Conservation (phyloP, 2,329 filamentous ascomycete genomes). For the Falciphora oryzae region DNA sequence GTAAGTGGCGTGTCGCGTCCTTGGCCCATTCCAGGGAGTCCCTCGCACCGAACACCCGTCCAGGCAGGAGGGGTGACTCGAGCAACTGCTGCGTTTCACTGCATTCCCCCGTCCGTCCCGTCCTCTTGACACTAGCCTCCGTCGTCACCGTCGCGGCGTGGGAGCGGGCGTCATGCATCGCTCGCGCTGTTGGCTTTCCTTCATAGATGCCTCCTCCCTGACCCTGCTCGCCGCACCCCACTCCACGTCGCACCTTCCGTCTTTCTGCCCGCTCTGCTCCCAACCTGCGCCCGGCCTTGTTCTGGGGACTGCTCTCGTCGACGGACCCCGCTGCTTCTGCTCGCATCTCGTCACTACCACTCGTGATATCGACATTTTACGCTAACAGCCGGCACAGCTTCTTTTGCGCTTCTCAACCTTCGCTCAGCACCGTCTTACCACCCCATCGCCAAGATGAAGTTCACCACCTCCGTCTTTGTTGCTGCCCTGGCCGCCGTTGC, state of each 20-base stretch:
- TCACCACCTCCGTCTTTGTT: conserved; percentile 26
- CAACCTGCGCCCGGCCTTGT: not conserved
- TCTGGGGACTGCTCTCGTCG: not conserved
- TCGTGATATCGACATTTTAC: conserved; percentile 3
- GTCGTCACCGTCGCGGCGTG: not conserved
- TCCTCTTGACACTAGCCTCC: not conserved
- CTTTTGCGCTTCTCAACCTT: conserved; percentile 4
- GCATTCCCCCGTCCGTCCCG: not conserved
- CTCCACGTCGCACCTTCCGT: not conserved
- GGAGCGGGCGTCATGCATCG: not conserved
- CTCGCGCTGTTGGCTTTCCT: not conserved
- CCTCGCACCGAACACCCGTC: no score
- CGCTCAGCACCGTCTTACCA: conserved; percentile 15
- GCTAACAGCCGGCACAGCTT: conserved; percentile 11
- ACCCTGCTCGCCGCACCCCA: not conserved
- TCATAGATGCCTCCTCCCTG: no score
- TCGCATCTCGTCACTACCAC: not conserved
- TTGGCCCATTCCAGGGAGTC: not conserved
- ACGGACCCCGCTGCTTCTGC: not conserved
- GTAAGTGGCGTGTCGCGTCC: not conserved
- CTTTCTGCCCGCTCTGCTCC: not conserved
- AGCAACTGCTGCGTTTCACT: not conserved
- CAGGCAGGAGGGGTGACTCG: not conserved
- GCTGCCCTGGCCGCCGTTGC: conserved; percentile 29
- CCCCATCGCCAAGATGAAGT: conserved; percentile 34